Evolutionary conservation across 129 eudicot species (phyloP), one percentile per base, ranked within the genome.

Genomic region (Tagetes patula): DNA sequence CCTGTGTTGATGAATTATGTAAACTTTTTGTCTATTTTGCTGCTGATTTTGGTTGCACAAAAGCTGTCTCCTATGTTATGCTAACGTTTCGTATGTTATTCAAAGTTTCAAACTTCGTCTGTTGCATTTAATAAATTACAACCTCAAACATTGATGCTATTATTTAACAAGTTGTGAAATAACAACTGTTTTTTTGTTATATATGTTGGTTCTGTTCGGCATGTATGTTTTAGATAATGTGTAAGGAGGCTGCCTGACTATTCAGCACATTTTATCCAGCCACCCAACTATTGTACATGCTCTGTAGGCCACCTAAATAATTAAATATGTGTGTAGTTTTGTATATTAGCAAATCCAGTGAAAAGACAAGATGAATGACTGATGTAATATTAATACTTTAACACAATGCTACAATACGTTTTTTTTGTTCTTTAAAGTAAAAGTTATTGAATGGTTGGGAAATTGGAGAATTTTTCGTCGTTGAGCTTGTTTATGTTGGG

Each of bases 41-140:
- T 56, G 63, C 63, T 30, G 63, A 6, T 30, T 56, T 38, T 56
- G 63, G 63, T 56, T 56, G 63, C 39, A 56, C 63, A 52, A 4
- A 52, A 52, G 30, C 2, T 4, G 32, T 8, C 8, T 52, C 14
- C 32, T 30, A 30, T 56, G 63, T 30, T 13, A 56, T 20, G 32
- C 13, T 31, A 8, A 56, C n/a, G 38, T 56, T 56, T 30, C 38
- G 31, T 56, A 56, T 31, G 1, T 31, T 56, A 30, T 30, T 56
- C 12, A 2, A 31, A 56, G 12, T 56, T 31, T 53, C 2, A 8
- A 30, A 56, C 12, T 1, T 56, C 31, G n/a, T 56, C 41, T 59
- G 27, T 33, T 33, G 34, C 39, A 3, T 54, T 5, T 54, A 14
- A 54, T 54, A 54, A 2, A 54, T 2, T 14, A 49, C 20, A 49